phyloP scores from a whole-genome alignment of 306 rosid species.

The Begonia peltatifolia region DNA sequence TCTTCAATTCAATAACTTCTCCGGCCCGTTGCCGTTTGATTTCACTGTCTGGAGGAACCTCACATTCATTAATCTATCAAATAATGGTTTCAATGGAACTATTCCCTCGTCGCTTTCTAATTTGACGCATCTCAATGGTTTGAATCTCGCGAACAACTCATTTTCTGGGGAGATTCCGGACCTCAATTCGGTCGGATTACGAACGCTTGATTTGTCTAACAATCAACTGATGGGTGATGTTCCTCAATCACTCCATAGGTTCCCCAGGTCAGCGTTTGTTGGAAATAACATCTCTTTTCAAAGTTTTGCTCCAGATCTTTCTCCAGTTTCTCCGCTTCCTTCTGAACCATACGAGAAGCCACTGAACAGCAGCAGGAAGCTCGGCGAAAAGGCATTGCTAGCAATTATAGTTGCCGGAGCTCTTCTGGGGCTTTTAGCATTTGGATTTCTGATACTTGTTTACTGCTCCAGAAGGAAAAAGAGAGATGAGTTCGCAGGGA shows the following conservation, averaged over 20 bases:
- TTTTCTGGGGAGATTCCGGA: conserved; percentile 59
- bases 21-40: conserved; percentile 52
- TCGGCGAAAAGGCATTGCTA: conserved; percentile 37
- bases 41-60: conserved; percentile 69
- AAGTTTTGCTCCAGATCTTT: conserved; percentile 6
- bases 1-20: conserved; percentile 64
- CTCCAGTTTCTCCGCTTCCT: conserved; percentile 33
- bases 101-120: conserved; percentile 55
- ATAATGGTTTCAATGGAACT: conserved; percentile 47
- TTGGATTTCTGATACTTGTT: conserved; percentile 30
- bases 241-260: conserved; percentile 49
- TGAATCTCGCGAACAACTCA: conserved; percentile 65
- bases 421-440: conserved; percentile 38
- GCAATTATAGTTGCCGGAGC: conserved; percentile 39
- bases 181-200: conserved; percentile 25
- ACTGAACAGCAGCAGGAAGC: conserved; percentile 22
- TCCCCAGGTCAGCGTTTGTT: conserved; percentile 39
- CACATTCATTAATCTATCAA: conserved; percentile 41
- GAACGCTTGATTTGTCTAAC: conserved; percentile 34
- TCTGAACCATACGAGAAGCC: conserved; percentile 15
- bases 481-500: conserved; percentile 27
- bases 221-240: conserved; percentile 43
- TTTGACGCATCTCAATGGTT: conserved; percentile 28
- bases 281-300: conserved; percentile 50
- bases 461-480: conserved; percentile 40